Evolutionary conservation across 805 yeast species (phyloP), one percentile per base, ranked within the genome.

Genomic region (Candida sithepensis): DNA sequence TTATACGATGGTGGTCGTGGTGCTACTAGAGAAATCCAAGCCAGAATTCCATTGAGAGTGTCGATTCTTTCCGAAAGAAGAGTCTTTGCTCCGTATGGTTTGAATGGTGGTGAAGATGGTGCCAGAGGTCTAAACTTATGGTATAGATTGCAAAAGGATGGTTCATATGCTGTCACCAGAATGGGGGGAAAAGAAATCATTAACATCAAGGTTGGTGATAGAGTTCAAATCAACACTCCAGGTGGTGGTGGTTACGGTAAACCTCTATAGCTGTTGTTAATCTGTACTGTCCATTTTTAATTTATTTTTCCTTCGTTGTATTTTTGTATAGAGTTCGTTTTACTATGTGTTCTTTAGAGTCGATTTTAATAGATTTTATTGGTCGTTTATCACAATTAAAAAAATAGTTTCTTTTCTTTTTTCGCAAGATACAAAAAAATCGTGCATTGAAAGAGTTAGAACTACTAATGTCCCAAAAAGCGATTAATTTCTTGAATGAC

Each of bases 1-100:
- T 62, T 61, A 42, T 72, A 69, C 57, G 55, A 53, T 39, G 81
- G 81, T 41, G 81, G 81, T 43, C 68, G 74, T 57, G 81, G 81
- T 43, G 71, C 74, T 7, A 59, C 72, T 16, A 64, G 81, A 54
- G 75, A 72, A 42, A 69, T 72, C 44, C 74, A 71, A 54, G 72
- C 72, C 45, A 48, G 54, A 18, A 50, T 53, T 16, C 59, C 60
- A 13, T 28, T 55, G 41, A 66, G 71, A 51, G 73, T 71, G 20
- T 70, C 69, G 10, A 73, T 70, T 56, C 62, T 64, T 34, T 72
- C 71, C 67, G 77, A 73, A 55, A 60, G 79, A 55, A 60, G 79
- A 54, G 57, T 74, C 1, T 57, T 71, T 41, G 67, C 77, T 3
- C 79, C 79, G 4, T 73, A 67, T 57, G 78, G 79, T 10, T 60